These are phyloP conservation scores for Pseudohyphozyma bogoriensis DNA, from an alignment of 768 basidiomycete genomes.

Conservation along the genomic window DNA sequence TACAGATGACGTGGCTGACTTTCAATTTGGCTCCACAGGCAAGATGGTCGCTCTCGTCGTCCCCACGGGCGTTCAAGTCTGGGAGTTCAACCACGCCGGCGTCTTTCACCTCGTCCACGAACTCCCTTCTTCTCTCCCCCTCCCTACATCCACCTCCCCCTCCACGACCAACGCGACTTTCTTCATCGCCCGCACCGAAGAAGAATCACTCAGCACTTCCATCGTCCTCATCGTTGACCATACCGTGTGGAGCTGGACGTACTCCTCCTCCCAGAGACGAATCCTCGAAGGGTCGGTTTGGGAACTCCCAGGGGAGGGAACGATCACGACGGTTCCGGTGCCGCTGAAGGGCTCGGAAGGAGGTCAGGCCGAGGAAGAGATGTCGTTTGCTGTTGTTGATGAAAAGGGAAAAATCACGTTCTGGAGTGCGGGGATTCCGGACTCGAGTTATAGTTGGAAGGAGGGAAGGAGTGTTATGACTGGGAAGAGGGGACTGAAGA, in stretches of 20 bases:
- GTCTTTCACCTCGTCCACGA: background rate
- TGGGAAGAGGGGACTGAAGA: slow-evolving; percentile 52
- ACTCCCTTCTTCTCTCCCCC: background rate
- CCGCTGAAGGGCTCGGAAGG: no score
- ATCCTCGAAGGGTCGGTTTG: background rate
- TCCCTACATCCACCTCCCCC: background rate
- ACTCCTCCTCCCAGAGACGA: background rate
- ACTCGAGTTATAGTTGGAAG: background rate
- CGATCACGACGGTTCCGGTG: no score
- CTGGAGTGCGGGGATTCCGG: background rate
- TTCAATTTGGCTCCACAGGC: background rate
- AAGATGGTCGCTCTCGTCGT: background rate
- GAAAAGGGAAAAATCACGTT: slow-evolving; percentile 3
- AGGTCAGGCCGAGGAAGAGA: background rate
- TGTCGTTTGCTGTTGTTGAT: slow-evolving; percentile 1
- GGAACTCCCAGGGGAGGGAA: no score
- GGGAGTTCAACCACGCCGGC: background rate
- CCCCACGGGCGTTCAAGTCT: background rate
- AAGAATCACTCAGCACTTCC: slow-evolving; percentile 1
- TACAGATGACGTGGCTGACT: background rate
- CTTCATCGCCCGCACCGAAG: slow-evolving; percentile 2
- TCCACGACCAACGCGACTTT: background rate
- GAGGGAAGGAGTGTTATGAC: slow-evolving; percentile 48
- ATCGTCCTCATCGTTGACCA: slow-evolving; percentile 3
- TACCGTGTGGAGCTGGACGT: background rate